Conservation (phyloP, 208 protist species). For the Ichthyophonus hoferi region DNA sequence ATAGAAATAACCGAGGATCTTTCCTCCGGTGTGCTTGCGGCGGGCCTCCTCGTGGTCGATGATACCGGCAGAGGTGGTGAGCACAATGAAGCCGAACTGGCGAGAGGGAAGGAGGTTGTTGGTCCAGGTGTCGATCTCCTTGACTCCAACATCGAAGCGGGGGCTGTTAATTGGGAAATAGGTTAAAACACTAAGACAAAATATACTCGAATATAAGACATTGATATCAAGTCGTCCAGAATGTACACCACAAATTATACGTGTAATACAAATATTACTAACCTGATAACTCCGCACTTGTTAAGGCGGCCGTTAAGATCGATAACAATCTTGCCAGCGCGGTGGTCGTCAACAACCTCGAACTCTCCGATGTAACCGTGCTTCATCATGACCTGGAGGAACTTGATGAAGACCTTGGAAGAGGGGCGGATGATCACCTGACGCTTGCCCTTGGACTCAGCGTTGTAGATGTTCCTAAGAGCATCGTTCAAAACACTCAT, state of each 20-base stretch:
- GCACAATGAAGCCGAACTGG: conserved; percentile 99
- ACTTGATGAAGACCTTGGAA: conserved; percentile 99
- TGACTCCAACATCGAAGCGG: conserved; percentile 86
- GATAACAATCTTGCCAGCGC: conserved; percentile 98
- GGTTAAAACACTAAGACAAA: too few species aligned
- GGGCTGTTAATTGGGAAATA: conserved; percentile 60
- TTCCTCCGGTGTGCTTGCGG: conserved; percentile 97
- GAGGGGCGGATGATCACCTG: conserved; percentile 97
- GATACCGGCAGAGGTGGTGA: conserved; percentile 99
- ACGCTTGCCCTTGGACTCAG: conserved; percentile 97
- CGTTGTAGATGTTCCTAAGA: conserved; percentile 96
- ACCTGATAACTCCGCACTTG: conserved; percentile 99
- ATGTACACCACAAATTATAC: too few species aligned
- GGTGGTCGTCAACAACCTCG: conserved; percentile 99
- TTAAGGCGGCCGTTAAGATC: conserved; percentile 99
- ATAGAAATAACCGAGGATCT: conserved; percentile 99
- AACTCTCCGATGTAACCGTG: conserved; percentile 99
- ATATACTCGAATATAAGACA: too few species aligned
- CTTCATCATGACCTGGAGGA: conserved; percentile 99
- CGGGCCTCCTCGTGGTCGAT: conserved; percentile 99
- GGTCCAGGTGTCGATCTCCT: conserved; percentile 90
- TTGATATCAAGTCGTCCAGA: too few species aligned
- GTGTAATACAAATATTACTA: too few species aligned
- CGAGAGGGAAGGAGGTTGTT: conserved; percentile 97
- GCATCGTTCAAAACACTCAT: conserved; percentile 97